These are phyloP conservation scores for Erodium moschatum DNA, from an alignment of 441 rosid species.

Conservation along the genomic window DNA sequence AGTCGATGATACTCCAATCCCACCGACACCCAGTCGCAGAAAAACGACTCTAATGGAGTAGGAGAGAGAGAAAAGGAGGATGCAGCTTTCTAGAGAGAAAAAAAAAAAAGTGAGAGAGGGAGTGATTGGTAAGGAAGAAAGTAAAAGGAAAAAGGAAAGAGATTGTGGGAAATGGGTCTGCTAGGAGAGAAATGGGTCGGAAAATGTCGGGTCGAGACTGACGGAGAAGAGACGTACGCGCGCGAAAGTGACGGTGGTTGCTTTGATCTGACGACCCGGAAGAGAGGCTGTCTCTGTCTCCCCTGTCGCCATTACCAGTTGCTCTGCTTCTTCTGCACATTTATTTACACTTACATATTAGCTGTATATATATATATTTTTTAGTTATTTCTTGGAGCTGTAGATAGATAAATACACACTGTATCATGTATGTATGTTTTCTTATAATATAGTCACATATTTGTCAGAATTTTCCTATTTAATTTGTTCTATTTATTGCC, in stretches of 20 bases:
- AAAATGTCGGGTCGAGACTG: constrained; percentile 1
- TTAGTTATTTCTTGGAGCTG: neutral
- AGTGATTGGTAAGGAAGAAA: neutral
- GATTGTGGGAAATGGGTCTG: too few relatives aligned
- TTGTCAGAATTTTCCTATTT: neutral
- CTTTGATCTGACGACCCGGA: neutral
- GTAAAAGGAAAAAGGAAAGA: neutral
- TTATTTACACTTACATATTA: neutral
- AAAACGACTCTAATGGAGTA: neutral
- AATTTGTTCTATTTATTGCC: neutral
- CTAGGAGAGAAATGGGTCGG: neutral
- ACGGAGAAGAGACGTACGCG: neutral
- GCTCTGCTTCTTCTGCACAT: neutral
- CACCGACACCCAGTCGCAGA: constrained; percentile 10
- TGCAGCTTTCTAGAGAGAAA: too few relatives aligned
- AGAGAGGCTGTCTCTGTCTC: neutral
- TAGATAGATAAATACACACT: neutral
- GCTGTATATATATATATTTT: constrained; percentile 6
- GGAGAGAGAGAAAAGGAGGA: neutral
- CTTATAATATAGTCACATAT: neutral
- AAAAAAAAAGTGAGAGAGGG: neutral
- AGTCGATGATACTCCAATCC: neutral
- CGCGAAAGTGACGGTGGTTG: neutral
- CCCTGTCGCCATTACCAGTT: constrained; percentile 1
- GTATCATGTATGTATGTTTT: neutral